phyloP scores from a whole-genome alignment of 2,329 filamentous ascomycete genomes.

The Lachnellula cervina region DNA sequence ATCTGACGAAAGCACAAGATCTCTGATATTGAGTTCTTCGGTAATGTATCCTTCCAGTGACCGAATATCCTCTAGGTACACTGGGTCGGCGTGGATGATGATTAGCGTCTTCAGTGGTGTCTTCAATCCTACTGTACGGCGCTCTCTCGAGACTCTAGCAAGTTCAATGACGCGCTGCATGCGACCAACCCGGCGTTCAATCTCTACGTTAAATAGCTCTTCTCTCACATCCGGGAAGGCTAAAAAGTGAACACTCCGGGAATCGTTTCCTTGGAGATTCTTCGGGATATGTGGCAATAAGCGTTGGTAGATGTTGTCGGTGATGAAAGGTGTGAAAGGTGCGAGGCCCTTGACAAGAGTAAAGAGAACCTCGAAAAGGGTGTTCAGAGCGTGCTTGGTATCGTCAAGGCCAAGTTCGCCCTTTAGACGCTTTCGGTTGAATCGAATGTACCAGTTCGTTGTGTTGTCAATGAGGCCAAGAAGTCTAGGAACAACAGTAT shows the following conservation, averaged over 20 bases:
- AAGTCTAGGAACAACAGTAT: constrained; percentile 85
- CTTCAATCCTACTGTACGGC: constrained; percentile 79
- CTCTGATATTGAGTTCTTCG: constrained; percentile 87
- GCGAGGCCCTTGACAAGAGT: constrained; percentile 84
- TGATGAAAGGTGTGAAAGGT: constrained; percentile 93
- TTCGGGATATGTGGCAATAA: constrained; percentile 78
- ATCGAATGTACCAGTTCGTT: constrained; percentile 98
- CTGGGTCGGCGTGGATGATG: constrained; percentile 76
- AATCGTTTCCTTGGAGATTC: constrained; percentile 62
- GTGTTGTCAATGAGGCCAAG: constrained; percentile 84
- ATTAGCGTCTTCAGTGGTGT: constrained; percentile 85
- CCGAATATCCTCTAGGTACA: constrained; percentile 82
- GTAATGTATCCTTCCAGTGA: constrained; percentile 83
- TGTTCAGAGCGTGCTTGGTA: constrained; percentile 86
- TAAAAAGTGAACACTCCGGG: constrained; percentile 87
- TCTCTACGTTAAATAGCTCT: constrained; percentile 79
- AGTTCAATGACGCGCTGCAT: constrained; percentile 98
- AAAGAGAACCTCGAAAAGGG: constrained; percentile 88
- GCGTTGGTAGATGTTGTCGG: constrained; percentile 87
- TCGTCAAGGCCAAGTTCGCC: constrained; percentile 82
- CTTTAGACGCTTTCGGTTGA: constrained; percentile 88
- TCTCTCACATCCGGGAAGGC: constrained; percentile 82
- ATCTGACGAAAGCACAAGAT: constrained; percentile 77
- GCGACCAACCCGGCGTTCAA: constrained; percentile 79
- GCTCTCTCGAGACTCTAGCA: constrained; percentile 78